phyloP scores from a whole-genome alignment of 768 basidiomycete genomes.

The Tephrocybe sp. region DNA sequence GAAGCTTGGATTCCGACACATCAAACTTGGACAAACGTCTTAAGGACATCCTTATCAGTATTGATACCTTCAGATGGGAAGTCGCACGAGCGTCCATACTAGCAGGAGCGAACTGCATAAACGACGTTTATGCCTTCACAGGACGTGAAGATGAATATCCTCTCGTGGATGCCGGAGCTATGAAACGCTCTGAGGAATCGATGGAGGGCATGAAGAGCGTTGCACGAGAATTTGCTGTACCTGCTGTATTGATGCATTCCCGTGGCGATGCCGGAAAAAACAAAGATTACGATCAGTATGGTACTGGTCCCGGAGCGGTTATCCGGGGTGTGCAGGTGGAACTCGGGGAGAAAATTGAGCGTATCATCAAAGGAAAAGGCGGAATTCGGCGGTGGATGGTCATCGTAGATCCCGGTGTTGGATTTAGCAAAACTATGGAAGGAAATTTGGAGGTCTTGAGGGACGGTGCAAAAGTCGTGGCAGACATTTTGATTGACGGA shows the following conservation, averaged over 20 bases:
- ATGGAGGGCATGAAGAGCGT: constrained; percentile 62
- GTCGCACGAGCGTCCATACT: constrained; percentile 73
- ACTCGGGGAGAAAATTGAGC: constrained; percentile 64
- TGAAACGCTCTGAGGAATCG: constrained; percentile 31
- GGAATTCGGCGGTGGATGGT: constrained; percentile 87
- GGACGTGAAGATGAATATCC: constrained; percentile 53
- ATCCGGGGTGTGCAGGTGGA: constrained; percentile 69
- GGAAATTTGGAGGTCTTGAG: constrained; percentile 73
- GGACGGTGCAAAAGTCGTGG: constrained; percentile 43
- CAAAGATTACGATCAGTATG: constrained; percentile 58
- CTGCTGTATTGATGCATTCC: constrained; percentile 93
- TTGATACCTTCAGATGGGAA: constrained; percentile 85
- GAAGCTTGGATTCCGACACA: background rate
- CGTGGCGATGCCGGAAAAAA: constrained; percentile 77
- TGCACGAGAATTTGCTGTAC: constrained; percentile 63
- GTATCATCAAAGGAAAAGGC: constrained; percentile 60
- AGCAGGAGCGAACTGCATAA: constrained; percentile 90
- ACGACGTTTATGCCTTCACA: constrained; percentile 84
- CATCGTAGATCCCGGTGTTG: constrained; percentile 88
- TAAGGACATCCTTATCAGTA: constrained; percentile 56
- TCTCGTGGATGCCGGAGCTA: constrained; percentile 26
- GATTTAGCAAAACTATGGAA: constrained; percentile 84
- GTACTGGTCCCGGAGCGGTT: constrained; percentile 41
- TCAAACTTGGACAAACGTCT: constrained; percentile 4
- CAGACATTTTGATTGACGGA: constrained; percentile 31